phyloP scores from a whole-genome alignment of 148 eudicot genomes.

The Fagopyrum homotropicum region DNA sequence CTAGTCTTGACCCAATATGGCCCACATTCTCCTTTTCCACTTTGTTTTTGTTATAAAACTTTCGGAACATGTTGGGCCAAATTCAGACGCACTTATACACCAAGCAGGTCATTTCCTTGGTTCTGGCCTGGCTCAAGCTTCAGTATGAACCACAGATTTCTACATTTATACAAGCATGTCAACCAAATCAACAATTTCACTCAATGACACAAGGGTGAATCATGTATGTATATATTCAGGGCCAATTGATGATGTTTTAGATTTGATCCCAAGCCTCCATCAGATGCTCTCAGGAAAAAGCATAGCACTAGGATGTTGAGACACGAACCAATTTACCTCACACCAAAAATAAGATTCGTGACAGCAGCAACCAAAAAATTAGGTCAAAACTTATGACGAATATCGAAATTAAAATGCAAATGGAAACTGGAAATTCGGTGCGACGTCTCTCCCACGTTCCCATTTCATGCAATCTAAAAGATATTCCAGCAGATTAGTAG shows the following conservation, averaged over 20 bases:
- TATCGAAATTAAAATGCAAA: not conserved
- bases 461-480: too few relatives aligned
- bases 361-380: not conserved
- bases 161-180: not conserved
- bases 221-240: not conserved
- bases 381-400: not conserved
- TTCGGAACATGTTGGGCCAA: too few relatives aligned
- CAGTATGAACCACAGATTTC: not conserved
- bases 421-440: not conserved
- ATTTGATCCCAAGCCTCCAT: not conserved
- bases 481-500: not conserved
- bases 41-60: too few relatives aligned
- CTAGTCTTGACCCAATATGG: not conserved
- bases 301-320: too few relatives aligned
- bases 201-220: not conserved
- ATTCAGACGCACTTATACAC: not conserved
- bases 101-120: not conserved
- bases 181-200: not conserved
- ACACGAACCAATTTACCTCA: too few relatives aligned
- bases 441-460: too few relatives aligned
- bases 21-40: not conserved
- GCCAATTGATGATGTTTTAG: not conserved
- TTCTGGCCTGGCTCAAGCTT: not conserved
- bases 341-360: not conserved
- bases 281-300: not conserved